Base-by-base conservation (phyloP, 2,329 filamentous ascomycete genomes). In the Zymoseptoria ardabiliae region DNA sequence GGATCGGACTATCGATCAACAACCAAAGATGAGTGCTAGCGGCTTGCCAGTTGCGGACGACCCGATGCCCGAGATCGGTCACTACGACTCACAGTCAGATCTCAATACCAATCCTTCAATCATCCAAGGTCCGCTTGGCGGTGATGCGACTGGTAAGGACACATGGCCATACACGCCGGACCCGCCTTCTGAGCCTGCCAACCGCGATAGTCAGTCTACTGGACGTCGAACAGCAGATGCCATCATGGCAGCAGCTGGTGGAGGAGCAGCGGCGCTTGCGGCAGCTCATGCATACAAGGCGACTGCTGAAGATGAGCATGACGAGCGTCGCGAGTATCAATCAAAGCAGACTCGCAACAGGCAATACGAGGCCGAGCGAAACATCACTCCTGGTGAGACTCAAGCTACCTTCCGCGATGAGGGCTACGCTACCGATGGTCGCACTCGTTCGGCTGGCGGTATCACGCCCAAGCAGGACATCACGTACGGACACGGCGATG, bases 41-140 rank as follows among this genome's bases (percentile, higher is more conserved):
- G 87, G 86, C 53, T 72, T 92, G 61, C 90, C 90, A 3, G 81
- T 87, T 64, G 75, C 83, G 41, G 76, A 86, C 58, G 80, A 92
- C 66, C 87, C 88, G 4, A 83, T 92, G 78, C 90, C 88, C 0
- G 91, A 92, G 69, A 85, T 89, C 68, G 90, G 88, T 3, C 88
- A 90, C 64, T 80, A 77, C 52, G 72, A 81, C 20, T 75, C 78
- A 49, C 77, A 79, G 55, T 82, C 79, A 21, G 91, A 95, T 62
- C 81, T 90, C 17, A 87, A 85, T 52, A 96, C 91, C 19, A 95
- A 95, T 70, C 91, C 91, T 3, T 96, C 92, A 0, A 81, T 92
- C 54, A 85, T 95, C 49, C 83, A 91, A 65, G 90, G 89, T 19
- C 87, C 86, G 0, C 82, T 88, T 54, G 86, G 84, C 55, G 83